A percentile compares a stretch with the other conserved stretches of the same genome.
These are phyloP conservation scores for Magnolia officinalis DNA, from an alignment of 164 flowering plant genomes.

Conservation along the genomic window DNA sequence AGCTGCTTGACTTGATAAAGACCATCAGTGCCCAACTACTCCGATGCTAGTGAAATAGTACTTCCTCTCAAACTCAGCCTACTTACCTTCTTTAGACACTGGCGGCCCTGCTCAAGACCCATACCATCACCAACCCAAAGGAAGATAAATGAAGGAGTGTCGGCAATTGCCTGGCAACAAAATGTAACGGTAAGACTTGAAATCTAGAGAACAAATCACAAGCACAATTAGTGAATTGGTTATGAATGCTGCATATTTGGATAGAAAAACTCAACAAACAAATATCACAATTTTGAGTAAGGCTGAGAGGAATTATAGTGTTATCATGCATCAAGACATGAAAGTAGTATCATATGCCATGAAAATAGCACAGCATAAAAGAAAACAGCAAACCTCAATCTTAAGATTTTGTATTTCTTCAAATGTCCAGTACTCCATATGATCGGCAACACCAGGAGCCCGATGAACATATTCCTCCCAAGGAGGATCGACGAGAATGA, in stretches of 20 bases:
- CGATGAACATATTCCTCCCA: slow-evolving; percentile 99
- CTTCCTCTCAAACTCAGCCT: neutral
- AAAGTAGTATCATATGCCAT: neutral
- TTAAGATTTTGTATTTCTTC: slow-evolving; percentile 92
- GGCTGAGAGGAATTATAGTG: neutral
- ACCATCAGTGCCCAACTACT: neutral
- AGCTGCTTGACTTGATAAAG: neutral
- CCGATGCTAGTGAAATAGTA: neutral
- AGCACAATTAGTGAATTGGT: neutral
- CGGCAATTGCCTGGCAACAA: slow-evolving; percentile 81
- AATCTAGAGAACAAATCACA: neutral
- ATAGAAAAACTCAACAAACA: neutral
- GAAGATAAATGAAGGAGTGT: slow-evolving; percentile 95
- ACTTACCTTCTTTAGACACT: slow-evolving; percentile 86
- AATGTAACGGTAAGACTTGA: neutral
- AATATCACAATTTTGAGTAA: neutral
- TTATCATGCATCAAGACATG: neutral
- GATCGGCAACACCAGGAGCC: slow-evolving; percentile 95
- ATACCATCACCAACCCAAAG: slow-evolving; percentile 99
- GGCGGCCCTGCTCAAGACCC: slow-evolving; percentile 98
- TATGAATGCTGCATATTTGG: neutral
- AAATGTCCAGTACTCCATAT: slow-evolving; percentile 92
- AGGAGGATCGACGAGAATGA: slow-evolving; percentile 95
- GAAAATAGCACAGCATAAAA: neutral
- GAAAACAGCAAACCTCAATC: slow-evolving; percentile 63